Conservation (phyloP, 1,139 yeast species). For the Debaryomycetaceae sp. region DNA sequence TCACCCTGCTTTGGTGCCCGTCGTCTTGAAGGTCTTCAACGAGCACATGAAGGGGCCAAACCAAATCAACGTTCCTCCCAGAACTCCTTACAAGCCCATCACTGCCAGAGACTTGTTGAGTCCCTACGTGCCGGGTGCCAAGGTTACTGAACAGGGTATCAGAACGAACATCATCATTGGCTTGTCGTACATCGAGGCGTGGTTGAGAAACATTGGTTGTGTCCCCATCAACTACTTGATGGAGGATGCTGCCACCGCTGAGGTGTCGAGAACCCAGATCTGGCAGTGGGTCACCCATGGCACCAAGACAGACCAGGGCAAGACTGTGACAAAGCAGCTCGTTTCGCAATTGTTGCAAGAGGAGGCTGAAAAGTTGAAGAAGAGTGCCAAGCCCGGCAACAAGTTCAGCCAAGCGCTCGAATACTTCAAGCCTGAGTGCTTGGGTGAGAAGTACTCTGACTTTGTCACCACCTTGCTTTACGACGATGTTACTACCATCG, state of each 20-base stretch:
- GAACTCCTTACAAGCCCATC: constrained; percentile 41
- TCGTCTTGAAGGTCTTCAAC: constrained; percentile 73
- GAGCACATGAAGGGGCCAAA: constrained; percentile 83
- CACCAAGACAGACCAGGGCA: constrained; percentile 57
- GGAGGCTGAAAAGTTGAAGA: constrained; percentile 55
- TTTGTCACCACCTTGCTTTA: constrained; percentile 69
- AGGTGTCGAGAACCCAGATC: constrained; percentile 76
- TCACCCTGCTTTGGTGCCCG: constrained; percentile 72
- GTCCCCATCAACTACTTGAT: constrained; percentile 78
- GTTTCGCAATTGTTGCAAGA: constrained; percentile 54
- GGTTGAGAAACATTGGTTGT: constrained; percentile 78
- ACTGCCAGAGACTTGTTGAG: constrained; percentile 67
- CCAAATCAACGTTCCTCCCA: constrained; percentile 64
- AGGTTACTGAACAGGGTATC: constrained; percentile 67
- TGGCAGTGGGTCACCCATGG: constrained; percentile 85
- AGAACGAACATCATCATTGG: constrained; percentile 70
- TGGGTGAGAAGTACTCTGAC: constrained; percentile 65
- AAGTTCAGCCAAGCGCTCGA: constrained; percentile 62
- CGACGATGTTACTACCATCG: constrained; percentile 60
- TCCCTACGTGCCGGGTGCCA: constrained; percentile 64
- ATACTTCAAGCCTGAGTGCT: constrained; percentile 62
- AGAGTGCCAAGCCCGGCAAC: constrained; percentile 46
- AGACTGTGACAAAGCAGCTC: constrained; percentile 53
- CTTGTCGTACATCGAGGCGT: constrained; percentile 74
- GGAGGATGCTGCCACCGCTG: constrained; percentile 91